These are phyloP conservation scores for Chaetomiaceae sp. DNA, from an alignment of 2,329 filamentous ascomycete species.

Conservation along the genomic window DNA sequence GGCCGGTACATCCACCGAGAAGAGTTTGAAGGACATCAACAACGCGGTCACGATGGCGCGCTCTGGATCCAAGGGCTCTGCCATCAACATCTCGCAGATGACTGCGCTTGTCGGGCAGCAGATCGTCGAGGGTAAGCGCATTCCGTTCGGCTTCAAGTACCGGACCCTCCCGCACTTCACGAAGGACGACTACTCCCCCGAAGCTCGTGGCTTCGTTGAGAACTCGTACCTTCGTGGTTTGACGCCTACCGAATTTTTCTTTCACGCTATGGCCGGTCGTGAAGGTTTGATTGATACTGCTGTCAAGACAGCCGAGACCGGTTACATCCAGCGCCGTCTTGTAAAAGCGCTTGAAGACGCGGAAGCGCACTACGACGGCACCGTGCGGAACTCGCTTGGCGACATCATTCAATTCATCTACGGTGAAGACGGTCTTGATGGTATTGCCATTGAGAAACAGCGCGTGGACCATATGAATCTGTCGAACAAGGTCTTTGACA, in stretches of 20 bases:
- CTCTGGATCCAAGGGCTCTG: conserved; percentile 96
- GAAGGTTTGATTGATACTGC: conserved; percentile 99
- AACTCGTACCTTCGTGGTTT: conserved; percentile 96
- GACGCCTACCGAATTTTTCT: conserved; percentile 96
- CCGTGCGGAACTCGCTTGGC: conserved; percentile 91
- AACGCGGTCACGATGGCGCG: conserved; percentile 95
- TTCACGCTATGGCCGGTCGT: conserved; percentile 99
- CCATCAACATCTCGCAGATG: conserved; percentile 99
- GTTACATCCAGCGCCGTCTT: conserved; percentile 96
- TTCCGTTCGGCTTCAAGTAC: conserved; percentile 99
- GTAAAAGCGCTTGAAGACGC: conserved; percentile 98
- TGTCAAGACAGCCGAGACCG: conserved; percentile 98
- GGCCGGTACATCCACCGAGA: conserved; percentile 86
- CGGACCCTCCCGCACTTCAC: conserved; percentile 95
- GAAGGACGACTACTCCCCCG: conserved; percentile 97
- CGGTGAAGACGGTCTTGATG: conserved; percentile 94
- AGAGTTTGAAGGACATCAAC: conserved; percentile 90
- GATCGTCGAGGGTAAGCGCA: conserved; percentile 96
- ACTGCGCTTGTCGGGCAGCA: conserved; percentile 96
- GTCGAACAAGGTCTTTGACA: conserved; percentile 69
- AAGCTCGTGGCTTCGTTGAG: conserved; percentile 95
- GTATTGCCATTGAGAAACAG: conserved; percentile 88
- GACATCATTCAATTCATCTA: conserved; percentile 98
- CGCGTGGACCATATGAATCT: conserved; percentile 78
- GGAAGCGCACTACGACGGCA: conserved; percentile 95